These are phyloP conservation scores for Xylaria sp. DNA, from an alignment of 2,329 filamentous ascomycete genomes.

Conservation along the genomic window DNA sequence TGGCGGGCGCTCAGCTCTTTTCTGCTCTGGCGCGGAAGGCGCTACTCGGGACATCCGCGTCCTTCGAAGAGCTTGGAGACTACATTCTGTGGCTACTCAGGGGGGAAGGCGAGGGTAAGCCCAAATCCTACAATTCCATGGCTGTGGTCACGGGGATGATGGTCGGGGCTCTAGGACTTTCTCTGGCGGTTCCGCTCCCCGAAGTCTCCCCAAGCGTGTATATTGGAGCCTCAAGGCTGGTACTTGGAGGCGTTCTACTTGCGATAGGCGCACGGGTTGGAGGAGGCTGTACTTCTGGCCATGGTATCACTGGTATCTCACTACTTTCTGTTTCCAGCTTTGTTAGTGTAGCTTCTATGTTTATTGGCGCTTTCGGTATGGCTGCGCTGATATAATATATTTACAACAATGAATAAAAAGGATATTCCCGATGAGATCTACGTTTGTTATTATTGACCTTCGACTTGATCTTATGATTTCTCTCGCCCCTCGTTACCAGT, in stretches of 20 bases:
- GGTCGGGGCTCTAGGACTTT: slow-evolving; percentile 57
- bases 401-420: too few species aligned
- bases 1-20: slow-evolving; percentile 67
- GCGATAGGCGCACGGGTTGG: slow-evolving; percentile 70
- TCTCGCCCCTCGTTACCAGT: not conserved
- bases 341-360: slow-evolving; percentile 68
- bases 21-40: slow-evolving; percentile 64
- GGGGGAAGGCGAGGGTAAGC: slow-evolving; percentile 45
- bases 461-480: not conserved
- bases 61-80: slow-evolving; percentile 70
- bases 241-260: slow-evolving; percentile 67
- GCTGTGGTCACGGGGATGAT: slow-evolving; percentile 65
- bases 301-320: slow-evolving; percentile 75
- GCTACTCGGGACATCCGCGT: slow-evolving; percentile 69
- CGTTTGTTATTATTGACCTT: not conserved
- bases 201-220: slow-evolving; percentile 43
- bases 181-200: slow-evolving; percentile 48
- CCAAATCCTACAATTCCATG: slow-evolving; percentile 56
- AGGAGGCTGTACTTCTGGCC: slow-evolving; percentile 75
- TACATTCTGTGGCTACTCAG: slow-evolving; percentile 56
- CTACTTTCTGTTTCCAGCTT: slow-evolving; percentile 71
- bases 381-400: slow-evolving; percentile 34
- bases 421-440: too few species aligned
- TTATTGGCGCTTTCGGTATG: slow-evolving; percentile 60
- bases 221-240: slow-evolving; percentile 54